Evolutionary conservation across 192 early-diverging fungal species (phyloP).

Genomic region (Podochytrium sp.): DNA sequence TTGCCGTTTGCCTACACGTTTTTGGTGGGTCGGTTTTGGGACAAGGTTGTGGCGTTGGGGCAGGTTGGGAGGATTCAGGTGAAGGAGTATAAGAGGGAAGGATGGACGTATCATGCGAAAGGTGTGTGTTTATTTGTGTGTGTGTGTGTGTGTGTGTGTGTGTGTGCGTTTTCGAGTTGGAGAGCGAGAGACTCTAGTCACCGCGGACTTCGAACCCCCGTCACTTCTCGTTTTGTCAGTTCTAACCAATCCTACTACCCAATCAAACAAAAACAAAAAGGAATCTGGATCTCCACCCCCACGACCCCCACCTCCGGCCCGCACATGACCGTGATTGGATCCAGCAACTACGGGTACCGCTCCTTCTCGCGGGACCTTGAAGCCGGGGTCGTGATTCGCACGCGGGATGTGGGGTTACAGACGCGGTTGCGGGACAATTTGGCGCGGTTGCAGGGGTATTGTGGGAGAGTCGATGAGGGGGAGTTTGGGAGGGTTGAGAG

Average conservation of each 20-base stretch:
- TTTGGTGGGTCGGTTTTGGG: constrained; percentile 75
- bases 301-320: constrained; percentile 52
- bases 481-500: not conserved
- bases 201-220: too few species aligned
- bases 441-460: not conserved
- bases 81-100: constrained; percentile 74
- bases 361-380: constrained; percentile 93
- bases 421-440: constrained; percentile 52
- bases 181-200: not conserved
- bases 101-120: constrained; percentile 98
- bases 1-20: constrained; percentile 91
- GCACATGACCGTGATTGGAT: constrained; percentile 83
- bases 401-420: constrained; percentile 58
- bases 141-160: not conserved
- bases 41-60: constrained; percentile 33
- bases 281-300: constrained; percentile 73
- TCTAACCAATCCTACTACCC: too few species aligned
- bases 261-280: not conserved
- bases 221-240: too few species aligned
- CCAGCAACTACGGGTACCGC: constrained; percentile 91
- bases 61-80: constrained; percentile 61
- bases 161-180: not conserved
- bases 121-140: constrained; percentile 47
- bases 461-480: constrained; percentile 1
- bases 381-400: constrained; percentile 79